Conservation (phyloP, 75 land plant genomes). For the Larix kaempferi region DNA sequence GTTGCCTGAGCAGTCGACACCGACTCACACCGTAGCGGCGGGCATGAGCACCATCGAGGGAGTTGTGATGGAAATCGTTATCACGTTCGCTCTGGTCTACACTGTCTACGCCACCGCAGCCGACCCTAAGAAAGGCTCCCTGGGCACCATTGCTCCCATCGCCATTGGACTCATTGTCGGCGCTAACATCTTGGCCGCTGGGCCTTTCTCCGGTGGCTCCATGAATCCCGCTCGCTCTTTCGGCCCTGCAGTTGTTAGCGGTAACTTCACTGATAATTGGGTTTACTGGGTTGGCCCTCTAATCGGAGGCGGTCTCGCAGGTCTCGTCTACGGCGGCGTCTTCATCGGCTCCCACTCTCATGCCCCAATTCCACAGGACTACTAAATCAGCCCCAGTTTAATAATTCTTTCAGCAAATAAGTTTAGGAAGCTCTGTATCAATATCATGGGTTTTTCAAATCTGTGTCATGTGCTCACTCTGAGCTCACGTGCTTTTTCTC, state of each 20-base stretch:
- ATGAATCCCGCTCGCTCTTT: slow-evolving; percentile 54
- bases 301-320: slow-evolving; percentile 49
- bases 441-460: too few species aligned
- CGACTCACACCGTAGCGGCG: slow-evolving; percentile 9
- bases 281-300: slow-evolving; percentile 62
- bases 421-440: too few species aligned
- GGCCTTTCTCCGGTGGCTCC: neutral
- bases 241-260: slow-evolving; percentile 39
- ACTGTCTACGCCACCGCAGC: slow-evolving; percentile 43
- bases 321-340: slow-evolving; percentile 25
- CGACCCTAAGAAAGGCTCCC: slow-evolving; percentile 37
- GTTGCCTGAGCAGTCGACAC: neutral
- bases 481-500: too few species aligned
- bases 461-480: too few species aligned
- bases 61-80: slow-evolving; percentile 27
- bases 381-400: too few species aligned
- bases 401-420: too few species aligned
- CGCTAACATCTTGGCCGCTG: slow-evolving; percentile 36
- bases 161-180: slow-evolving; percentile 46
- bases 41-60: slow-evolving; percentile 19
- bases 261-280: slow-evolving; percentile 45
- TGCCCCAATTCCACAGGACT: too few species aligned
- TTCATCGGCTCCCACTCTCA: too few species aligned
- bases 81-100: slow-evolving; percentile 49
- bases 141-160: slow-evolving; percentile 41